A percentile compares a stretch with the other conserved stretches of the same genome.
Conservation (phyloP, 495 filamentous ascomycete genomes). For the Thermothielavioides terrestris region DNA sequence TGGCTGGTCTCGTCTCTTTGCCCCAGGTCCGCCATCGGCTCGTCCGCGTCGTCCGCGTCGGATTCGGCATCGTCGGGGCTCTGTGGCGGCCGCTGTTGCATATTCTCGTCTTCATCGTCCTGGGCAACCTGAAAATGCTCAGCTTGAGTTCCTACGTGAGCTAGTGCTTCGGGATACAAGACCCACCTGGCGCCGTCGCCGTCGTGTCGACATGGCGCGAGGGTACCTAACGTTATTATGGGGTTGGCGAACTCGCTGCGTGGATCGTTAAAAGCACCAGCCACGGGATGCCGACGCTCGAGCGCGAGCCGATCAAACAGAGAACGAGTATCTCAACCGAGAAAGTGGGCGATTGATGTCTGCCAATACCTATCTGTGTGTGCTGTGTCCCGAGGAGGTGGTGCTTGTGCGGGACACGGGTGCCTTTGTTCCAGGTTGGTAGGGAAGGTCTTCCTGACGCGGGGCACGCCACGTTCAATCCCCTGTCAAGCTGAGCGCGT, state of each 20-base stretch:
- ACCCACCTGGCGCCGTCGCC: constrained; percentile 7
- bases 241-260: no score
- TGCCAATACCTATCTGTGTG: no score
- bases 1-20: constrained; percentile 38
- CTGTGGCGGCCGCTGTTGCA: constrained; percentile 4
- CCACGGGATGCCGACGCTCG: no score
- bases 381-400: no score
- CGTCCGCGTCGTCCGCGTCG: constrained; percentile 33
- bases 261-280: no score
- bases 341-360: no score
- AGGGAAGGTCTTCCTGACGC: not conserved
- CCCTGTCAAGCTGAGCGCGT: constrained; percentile 12
- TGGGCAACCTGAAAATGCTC: constrained; percentile 6
- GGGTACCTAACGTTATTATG: no score
- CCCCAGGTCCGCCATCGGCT: constrained; percentile 29
- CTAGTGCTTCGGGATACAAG: not conserved
- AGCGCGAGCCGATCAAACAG: no score
- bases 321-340: no score
- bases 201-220: constrained; percentile 10
- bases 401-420: no score
- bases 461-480: not conserved
- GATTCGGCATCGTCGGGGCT: constrained; percentile 16
- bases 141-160: no score
- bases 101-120: constrained; percentile 21
- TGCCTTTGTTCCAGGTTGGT: no score